A percentile compares a stretch with the other conserved stretches of the same genome.
Conservation (phyloP, 2,329 filamentous ascomycete genomes). For the Fusarium denticulatum region DNA sequence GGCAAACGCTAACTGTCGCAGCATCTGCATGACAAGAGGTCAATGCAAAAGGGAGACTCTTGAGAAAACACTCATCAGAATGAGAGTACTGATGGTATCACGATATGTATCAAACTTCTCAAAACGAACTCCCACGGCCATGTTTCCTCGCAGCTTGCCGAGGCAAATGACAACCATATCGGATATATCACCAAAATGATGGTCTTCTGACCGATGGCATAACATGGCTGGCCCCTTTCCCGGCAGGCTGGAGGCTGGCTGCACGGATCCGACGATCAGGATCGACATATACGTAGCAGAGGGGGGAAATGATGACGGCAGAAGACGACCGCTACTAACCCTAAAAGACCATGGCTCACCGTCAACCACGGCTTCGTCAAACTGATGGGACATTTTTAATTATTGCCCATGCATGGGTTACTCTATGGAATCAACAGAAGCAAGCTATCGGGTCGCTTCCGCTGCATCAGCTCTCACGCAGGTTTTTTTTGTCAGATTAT, state of each 20-base stretch:
- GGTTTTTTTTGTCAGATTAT: constrained; percentile 10
- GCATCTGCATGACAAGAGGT: constrained; percentile 1
- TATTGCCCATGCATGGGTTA: constrained; percentile 6
- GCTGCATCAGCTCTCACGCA: constrained; percentile 10
- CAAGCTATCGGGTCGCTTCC: constrained; percentile 37
- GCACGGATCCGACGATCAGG: constrained; percentile 43
- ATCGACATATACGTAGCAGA: constrained; percentile 36
- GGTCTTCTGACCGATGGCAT: constrained; percentile 32
- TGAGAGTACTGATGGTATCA: neutral
- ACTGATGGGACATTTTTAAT: constrained; percentile 9
- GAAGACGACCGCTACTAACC: constrained; percentile 18
- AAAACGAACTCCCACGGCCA: neutral
- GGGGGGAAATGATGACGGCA: constrained; percentile 39
- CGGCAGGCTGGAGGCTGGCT: constrained; percentile 36
- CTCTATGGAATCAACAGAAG: constrained; percentile 17
- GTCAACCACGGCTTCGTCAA: constrained; percentile 11
- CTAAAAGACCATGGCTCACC: constrained; percentile 32
- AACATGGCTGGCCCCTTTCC: constrained; percentile 28
- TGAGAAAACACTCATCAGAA: neutral
- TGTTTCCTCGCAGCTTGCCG: neutral
- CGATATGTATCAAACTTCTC: neutral
- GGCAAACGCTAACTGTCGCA: neutral
- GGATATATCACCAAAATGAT: constrained; percentile 16
- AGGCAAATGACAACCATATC: constrained; percentile 10
- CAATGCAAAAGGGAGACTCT: neutral